Evolutionary conservation across 192 early-diverging fungal species (phyloP).

Genomic region (Jimgerdemannia flammicorona): DNA sequence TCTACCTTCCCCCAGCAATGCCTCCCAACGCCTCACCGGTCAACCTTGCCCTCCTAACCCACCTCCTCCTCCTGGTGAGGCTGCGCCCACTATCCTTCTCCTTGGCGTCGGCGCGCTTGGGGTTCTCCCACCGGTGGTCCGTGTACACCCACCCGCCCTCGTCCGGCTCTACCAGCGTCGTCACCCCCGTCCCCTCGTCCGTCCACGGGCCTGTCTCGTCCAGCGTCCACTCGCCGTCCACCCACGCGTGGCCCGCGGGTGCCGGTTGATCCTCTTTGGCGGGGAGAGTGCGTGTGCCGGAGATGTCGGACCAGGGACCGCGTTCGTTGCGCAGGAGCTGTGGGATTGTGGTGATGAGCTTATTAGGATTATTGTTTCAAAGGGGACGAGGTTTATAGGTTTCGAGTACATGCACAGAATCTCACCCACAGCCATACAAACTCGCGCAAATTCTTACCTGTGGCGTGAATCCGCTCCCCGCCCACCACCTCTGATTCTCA

Average conservation of each 20-base stretch:
- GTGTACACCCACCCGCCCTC: slow-evolving; percentile 40
- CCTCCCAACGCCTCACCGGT: too few relatives aligned
- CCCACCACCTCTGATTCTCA: slow-evolving; percentile 34
- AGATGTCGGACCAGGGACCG: slow-evolving; percentile 27
- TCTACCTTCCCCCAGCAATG: background rate
- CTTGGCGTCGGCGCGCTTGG: slow-evolving; percentile 2
- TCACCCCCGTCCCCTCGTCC: slow-evolving; percentile 25
- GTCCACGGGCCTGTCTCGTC: slow-evolving; percentile 30
- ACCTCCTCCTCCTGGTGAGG: slow-evolving; percentile 26
- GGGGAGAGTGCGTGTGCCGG: slow-evolving; percentile 19
- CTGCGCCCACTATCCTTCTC: slow-evolving; percentile 1
- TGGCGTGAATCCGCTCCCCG: slow-evolving; percentile 16
- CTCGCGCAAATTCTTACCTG: slow-evolving; percentile 16
- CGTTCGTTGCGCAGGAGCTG: slow-evolving; percentile 25
- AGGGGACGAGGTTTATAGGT: background rate
- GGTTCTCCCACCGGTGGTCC: slow-evolving; percentile 32
- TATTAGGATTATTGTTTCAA: background rate
- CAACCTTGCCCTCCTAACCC: slow-evolving; percentile 11
- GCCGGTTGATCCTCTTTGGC: slow-evolving; percentile 22
- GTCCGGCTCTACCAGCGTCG: slow-evolving; percentile 27
- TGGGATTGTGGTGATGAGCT: background rate
- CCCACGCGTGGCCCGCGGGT: slow-evolving; percentile 30
- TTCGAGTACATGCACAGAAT: background rate
- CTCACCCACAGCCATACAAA: background rate
- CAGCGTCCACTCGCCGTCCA: slow-evolving; percentile 25